phyloP scores from a whole-genome alignment of 345 rosid genomes.

The Draba incana region DNA sequence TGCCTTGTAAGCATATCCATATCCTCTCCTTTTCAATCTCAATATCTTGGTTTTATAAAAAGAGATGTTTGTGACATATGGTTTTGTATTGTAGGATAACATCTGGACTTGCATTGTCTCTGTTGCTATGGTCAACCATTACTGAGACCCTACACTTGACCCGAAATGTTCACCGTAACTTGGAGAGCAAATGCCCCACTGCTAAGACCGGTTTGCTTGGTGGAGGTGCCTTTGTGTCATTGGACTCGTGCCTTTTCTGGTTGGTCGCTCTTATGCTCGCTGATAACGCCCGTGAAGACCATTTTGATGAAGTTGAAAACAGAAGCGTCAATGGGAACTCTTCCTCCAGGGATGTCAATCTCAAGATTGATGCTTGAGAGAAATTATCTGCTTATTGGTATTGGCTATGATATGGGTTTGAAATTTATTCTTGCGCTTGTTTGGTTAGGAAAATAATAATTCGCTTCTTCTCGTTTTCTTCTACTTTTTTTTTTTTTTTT shows the following conservation, averaged over 20 bases:
- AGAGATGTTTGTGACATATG: neutral
- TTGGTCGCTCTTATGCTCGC: slow-evolving; percentile 76
- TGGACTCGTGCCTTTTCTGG: slow-evolving; percentile 82
- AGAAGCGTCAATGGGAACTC: slow-evolving; percentile 29
- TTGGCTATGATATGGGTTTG: slow-evolving; percentile 9
- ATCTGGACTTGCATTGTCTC: slow-evolving; percentile 58
- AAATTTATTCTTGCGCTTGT: neutral
- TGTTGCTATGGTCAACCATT: slow-evolving; percentile 77
- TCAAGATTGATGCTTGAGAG: slow-evolving; percentile 41
- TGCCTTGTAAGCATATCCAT: slow-evolving; percentile 60
- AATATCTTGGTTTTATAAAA: neutral
- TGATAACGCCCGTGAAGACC: slow-evolving; percentile 81
- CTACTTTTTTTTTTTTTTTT: neutral
- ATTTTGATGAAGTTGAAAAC: slow-evolving; percentile 59
- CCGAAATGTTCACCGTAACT: slow-evolving; percentile 58
- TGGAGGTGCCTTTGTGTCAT: slow-evolving; percentile 82
- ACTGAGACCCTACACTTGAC: slow-evolving; percentile 71
- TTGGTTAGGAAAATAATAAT: slow-evolving; percentile 18
- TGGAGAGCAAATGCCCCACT: slow-evolving; percentile 63
- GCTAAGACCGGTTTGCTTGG: slow-evolving; percentile 87
- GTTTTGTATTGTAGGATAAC: slow-evolving; percentile 49
- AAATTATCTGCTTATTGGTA: slow-evolving; percentile 7
- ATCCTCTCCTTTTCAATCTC: neutral
- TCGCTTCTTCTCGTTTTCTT: slow-evolving; percentile 17
- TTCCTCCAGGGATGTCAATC: slow-evolving; percentile 38